Evolutionary conservation across 139 green algal species (phyloP).

Genomic region (Ettlia oleoabundans): DNA sequence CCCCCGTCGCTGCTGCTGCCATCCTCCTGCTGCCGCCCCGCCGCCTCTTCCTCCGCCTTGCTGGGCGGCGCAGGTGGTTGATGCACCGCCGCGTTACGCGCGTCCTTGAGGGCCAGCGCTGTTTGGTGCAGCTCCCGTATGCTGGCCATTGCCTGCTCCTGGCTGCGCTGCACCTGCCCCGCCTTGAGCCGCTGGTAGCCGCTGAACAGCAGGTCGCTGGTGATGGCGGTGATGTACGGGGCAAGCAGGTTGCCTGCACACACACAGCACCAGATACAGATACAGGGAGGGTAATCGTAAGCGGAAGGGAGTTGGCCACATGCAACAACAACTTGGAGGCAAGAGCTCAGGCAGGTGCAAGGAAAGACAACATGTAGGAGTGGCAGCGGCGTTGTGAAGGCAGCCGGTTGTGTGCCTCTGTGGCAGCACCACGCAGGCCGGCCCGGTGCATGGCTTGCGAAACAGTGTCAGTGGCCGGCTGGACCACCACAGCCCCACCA

Average conservation of each 20-base stretch:
- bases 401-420: too few species aligned
- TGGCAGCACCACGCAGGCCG: too few species aligned
- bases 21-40: background rate
- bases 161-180: constrained; percentile 5
- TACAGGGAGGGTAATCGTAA: too few species aligned
- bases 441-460: too few species aligned
- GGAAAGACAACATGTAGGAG: too few species aligned
- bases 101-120: background rate
- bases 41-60: background rate
- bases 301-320: too few species aligned
- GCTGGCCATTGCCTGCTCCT: background rate
- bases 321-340: too few species aligned
- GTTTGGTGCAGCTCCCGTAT: constrained; percentile 14
- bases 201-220: constrained; percentile 33
- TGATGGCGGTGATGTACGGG: constrained; percentile 19
- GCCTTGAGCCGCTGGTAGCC: constrained; percentile 23
- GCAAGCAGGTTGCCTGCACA: constrained; percentile 42
- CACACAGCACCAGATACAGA: background rate
- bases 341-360: too few species aligned
- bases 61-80: background rate
- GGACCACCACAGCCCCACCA: too few species aligned
- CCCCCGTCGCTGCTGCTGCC: background rate
- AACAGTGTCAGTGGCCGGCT: too few species aligned
- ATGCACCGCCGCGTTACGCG: background rate
- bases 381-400: too few species aligned